These are phyloP conservation scores for Ambrosia hybrid DNA, from an alignment of 140 eudicot genomes.

Conservation along the genomic window DNA sequence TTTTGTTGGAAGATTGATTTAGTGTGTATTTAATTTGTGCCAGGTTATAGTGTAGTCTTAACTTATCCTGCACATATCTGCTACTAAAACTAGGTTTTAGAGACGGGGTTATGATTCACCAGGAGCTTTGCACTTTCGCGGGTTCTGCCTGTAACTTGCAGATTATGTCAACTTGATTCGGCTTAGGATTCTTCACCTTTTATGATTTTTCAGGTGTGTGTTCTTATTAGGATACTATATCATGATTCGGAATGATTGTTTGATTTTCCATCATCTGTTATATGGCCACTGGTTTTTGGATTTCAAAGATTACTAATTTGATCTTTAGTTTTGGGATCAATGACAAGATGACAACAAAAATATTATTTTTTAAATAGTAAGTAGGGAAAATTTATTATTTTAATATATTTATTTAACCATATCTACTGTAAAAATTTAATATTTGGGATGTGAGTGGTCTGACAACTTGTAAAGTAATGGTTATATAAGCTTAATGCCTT, in stretches of 20 bases:
- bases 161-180: conserved; percentile 19
- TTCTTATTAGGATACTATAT: conserved; percentile 18
- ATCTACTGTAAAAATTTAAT: too few relatives aligned
- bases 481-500: too few relatives aligned
- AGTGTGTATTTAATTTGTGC: conserved; percentile 14
- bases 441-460: too few relatives aligned
- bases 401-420: too few relatives aligned
- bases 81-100: conserved; percentile 31
- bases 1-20: conserved; percentile 47
- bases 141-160: not conserved
- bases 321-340: not conserved
- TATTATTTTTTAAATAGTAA: too few relatives aligned
- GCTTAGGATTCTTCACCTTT: conserved; percentile 12
- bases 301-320: conserved; percentile 7
- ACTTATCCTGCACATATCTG: conserved; percentile 32
- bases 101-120: conserved; percentile 22
- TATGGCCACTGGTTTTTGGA: not conserved
- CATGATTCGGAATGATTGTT: conserved; percentile 11
- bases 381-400: too few relatives aligned
- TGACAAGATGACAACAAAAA: not conserved
- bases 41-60: conserved; percentile 22
- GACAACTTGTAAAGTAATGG: too few relatives aligned
- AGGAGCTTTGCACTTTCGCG: conserved; percentile 16
- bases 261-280: conserved; percentile 3
- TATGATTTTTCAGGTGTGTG: conserved; percentile 13